These are phyloP conservation scores for Claviceps sp. DNA, from an alignment of 2,329 filamentous ascomycete genomes.

Conservation along the genomic window DNA sequence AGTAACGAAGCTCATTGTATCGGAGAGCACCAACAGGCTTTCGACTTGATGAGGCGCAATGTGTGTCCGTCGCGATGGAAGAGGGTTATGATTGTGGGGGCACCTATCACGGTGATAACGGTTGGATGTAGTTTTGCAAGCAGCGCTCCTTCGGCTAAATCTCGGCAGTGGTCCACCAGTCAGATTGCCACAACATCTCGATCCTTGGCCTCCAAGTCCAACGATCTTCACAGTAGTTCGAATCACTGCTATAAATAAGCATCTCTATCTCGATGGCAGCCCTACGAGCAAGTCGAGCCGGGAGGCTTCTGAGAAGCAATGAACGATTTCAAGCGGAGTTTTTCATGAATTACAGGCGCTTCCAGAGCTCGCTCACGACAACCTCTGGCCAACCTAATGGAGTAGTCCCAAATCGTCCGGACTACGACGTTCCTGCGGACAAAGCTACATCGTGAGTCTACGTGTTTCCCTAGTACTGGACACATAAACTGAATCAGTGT, in stretches of 20 bases:
- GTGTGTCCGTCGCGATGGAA: conserved; percentile 19
- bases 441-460: conserved; percentile 70
- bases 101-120: conserved; percentile 12
- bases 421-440: conserved; percentile 71
- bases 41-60: conserved; percentile 14
- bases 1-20: conserved; percentile 84
- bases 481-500: neutral
- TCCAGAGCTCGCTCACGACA: conserved; percentile 37
- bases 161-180: conserved; percentile 30
- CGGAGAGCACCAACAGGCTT: conserved; percentile 12
- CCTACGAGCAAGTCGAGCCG: conserved; percentile 42
- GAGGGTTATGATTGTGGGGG: conserved; percentile 21
- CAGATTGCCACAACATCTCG: conserved; percentile 12
- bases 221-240: conserved; percentile 4
- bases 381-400: conserved; percentile 24
- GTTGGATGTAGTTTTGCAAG: conserved; percentile 19
- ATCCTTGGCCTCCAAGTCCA: conserved; percentile 9
- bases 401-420: conserved; percentile 50
- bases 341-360: conserved; percentile 36
- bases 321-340: conserved; percentile 23
- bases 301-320: conserved; percentile 37
- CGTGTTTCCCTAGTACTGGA: neutral
- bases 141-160: conserved; percentile 38
- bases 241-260: conserved; percentile 3
- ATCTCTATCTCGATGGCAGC: conserved; percentile 44